These are phyloP conservation scores for Inga laurina DNA, from an alignment of 306 rosid species.

Conservation along the genomic window DNA sequence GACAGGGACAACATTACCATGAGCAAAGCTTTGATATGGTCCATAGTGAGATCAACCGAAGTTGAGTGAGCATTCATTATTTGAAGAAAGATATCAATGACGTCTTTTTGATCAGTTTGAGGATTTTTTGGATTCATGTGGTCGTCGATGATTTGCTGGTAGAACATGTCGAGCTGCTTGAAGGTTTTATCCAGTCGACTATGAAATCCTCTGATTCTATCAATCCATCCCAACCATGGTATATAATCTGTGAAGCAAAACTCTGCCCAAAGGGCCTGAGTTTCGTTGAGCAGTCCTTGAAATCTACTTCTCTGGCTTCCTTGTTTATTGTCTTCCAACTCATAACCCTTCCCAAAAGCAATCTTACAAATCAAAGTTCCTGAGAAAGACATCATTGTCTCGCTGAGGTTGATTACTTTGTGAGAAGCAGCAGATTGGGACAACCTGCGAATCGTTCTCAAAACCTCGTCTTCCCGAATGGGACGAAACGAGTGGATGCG, in stretches of 20 bases:
- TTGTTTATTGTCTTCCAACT: not conserved
- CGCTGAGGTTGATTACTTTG: not conserved
- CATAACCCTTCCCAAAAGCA: not conserved
- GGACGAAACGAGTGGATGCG: not conserved
- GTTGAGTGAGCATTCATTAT: not conserved
- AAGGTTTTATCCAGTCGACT: conserved; percentile 37
- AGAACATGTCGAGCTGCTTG: conserved; percentile 42
- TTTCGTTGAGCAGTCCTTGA: conserved; percentile 46
- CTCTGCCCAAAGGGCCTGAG: conserved; percentile 30
- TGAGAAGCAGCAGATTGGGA: not conserved
- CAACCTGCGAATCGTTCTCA: not conserved
- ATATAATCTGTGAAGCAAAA: conserved; percentile 44
- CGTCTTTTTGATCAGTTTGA: conserved; percentile 13
- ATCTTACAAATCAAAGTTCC: not conserved
- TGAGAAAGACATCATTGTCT: not conserved
- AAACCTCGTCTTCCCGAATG: not conserved
- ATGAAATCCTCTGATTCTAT: conserved; percentile 37
- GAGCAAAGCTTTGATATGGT: conserved; percentile 42
- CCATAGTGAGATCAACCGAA: conserved; percentile 36
- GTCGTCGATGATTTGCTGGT: conserved; percentile 43
- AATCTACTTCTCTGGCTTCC: conserved; percentile 26
- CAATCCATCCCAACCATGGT: conserved; percentile 57
- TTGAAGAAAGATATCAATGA: too few species aligned
- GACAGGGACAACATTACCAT: not conserved
- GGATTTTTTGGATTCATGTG: conserved; percentile 18